Evolutionary conservation across 768 basidiomycete species (phyloP).

Genomic region (Lyophyllum shimeji): DNA sequence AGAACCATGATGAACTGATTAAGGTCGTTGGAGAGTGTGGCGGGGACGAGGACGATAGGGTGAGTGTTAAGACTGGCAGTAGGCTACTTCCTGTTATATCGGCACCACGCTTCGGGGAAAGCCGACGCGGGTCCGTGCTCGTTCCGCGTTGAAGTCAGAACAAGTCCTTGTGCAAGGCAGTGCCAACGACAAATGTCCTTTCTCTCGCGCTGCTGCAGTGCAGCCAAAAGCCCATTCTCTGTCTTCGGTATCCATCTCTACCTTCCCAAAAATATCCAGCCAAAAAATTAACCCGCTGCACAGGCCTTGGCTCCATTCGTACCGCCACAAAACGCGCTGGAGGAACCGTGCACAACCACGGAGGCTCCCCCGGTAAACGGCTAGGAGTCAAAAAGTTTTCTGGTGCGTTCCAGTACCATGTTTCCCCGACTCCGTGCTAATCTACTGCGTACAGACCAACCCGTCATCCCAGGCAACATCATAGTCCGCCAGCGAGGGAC

Average conservation of each 20-base stretch:
- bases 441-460: slow-evolving; percentile 62
- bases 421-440: neutral
- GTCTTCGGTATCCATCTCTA: slow-evolving; percentile 31
- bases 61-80: slow-evolving; percentile 12
- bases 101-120: slow-evolving; percentile 32
- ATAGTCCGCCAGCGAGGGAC: slow-evolving; percentile 94
- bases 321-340: slow-evolving; percentile 97
- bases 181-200: slow-evolving; percentile 40
- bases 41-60: slow-evolving; percentile 9
- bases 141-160: neutral
- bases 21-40: slow-evolving; percentile 17
- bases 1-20: slow-evolving; percentile 60
- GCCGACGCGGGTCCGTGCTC: slow-evolving; percentile 29
- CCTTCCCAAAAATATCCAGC: neutral
- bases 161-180: slow-evolving; percentile 5
- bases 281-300: neutral
- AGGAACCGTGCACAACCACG: slow-evolving; percentile 90
- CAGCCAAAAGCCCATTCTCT: slow-evolving; percentile 50
- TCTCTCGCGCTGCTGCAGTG: slow-evolving; percentile 41
- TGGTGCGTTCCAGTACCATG: slow-evolving; percentile 45
- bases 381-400: slow-evolving; percentile 97
- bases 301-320: slow-evolving; percentile 67
- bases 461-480: slow-evolving; percentile 93
- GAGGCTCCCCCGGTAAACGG: slow-evolving; percentile 90
- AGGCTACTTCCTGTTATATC: slow-evolving; percentile 26